A percentile compares a stretch with the other conserved stretches of the same genome.
phyloP scores from a whole-genome alignment of 306 rosid genomes.

The Cucurbita pepo region DNA sequence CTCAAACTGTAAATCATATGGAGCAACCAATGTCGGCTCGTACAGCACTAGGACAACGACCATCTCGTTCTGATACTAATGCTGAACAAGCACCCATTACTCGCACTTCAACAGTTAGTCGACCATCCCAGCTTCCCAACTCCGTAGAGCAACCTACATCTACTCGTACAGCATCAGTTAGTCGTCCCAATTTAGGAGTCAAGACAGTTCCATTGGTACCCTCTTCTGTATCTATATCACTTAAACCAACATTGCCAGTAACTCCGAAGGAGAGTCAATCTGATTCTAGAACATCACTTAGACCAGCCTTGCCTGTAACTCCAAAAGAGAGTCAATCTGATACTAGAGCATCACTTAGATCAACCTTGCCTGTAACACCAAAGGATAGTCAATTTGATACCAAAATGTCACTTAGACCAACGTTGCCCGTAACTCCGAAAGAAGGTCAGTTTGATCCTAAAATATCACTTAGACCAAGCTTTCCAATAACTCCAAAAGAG shows the following conservation, averaged over 20 bases:
- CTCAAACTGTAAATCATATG: constrained; percentile 10
- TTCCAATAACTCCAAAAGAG: constrained; percentile 27
- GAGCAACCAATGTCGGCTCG: constrained; percentile 45
- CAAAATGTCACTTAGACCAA: constrained; percentile 33
- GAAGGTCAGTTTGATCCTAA: constrained; percentile 20
- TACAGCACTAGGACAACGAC: constrained; percentile 14
- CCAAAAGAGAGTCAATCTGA: constrained; percentile 28
- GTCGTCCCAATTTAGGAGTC: constrained; percentile 30
- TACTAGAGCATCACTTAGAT: constrained; percentile 26
- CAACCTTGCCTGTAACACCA: constrained; percentile 21
- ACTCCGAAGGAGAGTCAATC: constrained; percentile 20
- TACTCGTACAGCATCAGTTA: constrained; percentile 28
- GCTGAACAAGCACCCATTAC: constrained; percentile 35
- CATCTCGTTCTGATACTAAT: constrained; percentile 9
- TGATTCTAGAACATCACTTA: constrained; percentile 24
- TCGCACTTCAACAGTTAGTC: constrained; percentile 19
- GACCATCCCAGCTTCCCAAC: constrained; percentile 20
- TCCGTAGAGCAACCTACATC: constrained; percentile 39
- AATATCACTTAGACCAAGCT: constrained; percentile 37
- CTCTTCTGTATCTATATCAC: constrained; percentile 49
- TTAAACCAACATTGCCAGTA: constrained; percentile 34
- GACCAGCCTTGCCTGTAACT: constrained; percentile 26
- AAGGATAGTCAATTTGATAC: constrained; percentile 23
- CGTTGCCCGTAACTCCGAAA: constrained; percentile 16
- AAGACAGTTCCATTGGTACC: constrained; percentile 62